Percentiles rank a stretch among this genome's conserved stretches.
Conservation (phyloP, 2,329 filamentous ascomycete genomes). For the Arthrobotrys pseudoclavata region DNA sequence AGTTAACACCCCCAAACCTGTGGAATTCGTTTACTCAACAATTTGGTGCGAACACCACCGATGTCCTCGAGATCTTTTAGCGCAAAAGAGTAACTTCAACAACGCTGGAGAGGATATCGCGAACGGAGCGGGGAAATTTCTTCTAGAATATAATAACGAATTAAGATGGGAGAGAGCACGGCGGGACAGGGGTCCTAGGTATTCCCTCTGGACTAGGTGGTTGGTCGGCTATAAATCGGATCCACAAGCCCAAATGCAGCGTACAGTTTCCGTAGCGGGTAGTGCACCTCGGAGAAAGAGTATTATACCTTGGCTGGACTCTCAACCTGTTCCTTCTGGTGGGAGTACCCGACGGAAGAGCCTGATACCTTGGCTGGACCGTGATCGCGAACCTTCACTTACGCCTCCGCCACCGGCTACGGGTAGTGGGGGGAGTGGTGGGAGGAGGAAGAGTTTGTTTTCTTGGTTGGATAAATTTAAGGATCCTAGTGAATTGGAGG, state of each 20-base stretch:
- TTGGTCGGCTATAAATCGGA: slow-evolving; percentile 57
- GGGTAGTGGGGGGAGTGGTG: slow-evolving; percentile 4
- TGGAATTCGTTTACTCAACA: slow-evolving; percentile 54
- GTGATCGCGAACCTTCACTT: slow-evolving; percentile 40
- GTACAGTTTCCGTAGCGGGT: slow-evolving; percentile 34
- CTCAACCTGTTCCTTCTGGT: slow-evolving; percentile 14
- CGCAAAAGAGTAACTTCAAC: slow-evolving; percentile 40
- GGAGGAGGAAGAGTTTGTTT: slow-evolving; percentile 51
- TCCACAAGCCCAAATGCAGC: slow-evolving; percentile 39
- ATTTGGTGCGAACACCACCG: slow-evolving; percentile 59
- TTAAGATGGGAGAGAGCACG: slow-evolving; percentile 42
- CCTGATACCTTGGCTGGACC: slow-evolving; percentile 51
- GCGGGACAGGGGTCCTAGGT: slow-evolving; percentile 53
- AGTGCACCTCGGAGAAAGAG: slow-evolving; percentile 35
- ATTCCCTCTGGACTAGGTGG: slow-evolving; percentile 57
- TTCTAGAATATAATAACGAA: slow-evolving; percentile 51
- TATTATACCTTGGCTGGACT: slow-evolving; percentile 51
- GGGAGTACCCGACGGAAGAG: slow-evolving; percentile 35
- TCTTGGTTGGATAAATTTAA: slow-evolving; percentile 57
- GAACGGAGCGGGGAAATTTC: slow-evolving; percentile 45
- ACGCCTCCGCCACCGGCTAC: slow-evolving; percentile 24
- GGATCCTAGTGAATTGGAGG: slow-evolving; percentile 47
- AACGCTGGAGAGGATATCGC: slow-evolving; percentile 20
- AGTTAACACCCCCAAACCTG: slow-evolving; percentile 38
- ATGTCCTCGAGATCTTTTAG: slow-evolving; percentile 44